Conservation (phyloP, 371 early-diverging fungal genomes). For the Saksenaea vasiformis region DNA sequence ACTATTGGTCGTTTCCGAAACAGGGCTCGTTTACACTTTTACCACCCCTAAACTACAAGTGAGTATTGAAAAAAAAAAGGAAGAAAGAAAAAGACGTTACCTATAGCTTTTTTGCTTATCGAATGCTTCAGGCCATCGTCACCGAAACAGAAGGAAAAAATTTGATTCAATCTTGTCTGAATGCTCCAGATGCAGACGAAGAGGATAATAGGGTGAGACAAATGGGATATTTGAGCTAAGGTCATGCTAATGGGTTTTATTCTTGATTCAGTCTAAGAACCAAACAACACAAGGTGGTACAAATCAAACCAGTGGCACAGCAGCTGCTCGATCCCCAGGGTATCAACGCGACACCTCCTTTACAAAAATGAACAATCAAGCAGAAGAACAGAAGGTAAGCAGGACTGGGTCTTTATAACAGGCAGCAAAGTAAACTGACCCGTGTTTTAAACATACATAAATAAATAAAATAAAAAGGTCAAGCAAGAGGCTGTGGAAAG, state of each 20-base stretch:
- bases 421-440: too few relatives aligned
- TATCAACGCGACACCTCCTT: neutral
- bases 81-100: too few relatives aligned
- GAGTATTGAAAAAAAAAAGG: neutral
- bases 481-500: too few relatives aligned
- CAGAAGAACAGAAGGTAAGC: neutral
- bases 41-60: slow-evolving; percentile 91
- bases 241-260: neutral
- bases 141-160: slow-evolving; percentile 91
- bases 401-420: too few relatives aligned
- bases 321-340: neutral
- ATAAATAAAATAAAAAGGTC: too few relatives aligned
- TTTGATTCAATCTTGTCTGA: slow-evolving; percentile 92
- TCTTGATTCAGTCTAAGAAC: neutral
- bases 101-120: neutral
- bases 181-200: slow-evolving; percentile 67
- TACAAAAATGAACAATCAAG: neutral
- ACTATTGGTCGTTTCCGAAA: slow-evolving; percentile 93
- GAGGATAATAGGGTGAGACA: neutral
- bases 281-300: neutral
- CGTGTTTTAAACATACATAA: too few relatives aligned
- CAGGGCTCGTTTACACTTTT: slow-evolving; percentile 97
- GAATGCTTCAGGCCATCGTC: slow-evolving; percentile 69
- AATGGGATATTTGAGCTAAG: neutral
- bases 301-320: neutral